Base-by-base conservation (phyloP, 176 grass and related monocot genomes). In the Oryza nivara region DNA sequence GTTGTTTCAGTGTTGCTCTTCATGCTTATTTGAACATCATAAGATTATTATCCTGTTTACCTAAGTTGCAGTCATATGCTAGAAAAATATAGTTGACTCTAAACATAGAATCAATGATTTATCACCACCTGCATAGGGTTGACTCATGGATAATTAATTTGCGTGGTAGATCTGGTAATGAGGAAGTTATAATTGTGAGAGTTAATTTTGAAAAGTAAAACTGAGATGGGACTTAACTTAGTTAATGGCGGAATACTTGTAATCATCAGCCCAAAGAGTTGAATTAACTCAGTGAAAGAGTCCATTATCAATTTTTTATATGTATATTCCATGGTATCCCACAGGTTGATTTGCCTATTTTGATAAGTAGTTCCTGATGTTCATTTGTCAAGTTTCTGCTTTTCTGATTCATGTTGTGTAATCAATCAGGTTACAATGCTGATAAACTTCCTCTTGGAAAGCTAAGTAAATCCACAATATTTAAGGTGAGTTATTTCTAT, bases 361-460 rank as follows among this genome's bases (percentile, higher is more conserved):
- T 82, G 35, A 74, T 35, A 84, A 66, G 11, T 79, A 19, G 41
- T 71, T 76, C 28, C 6, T 89, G 8, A 76, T 74, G 52, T 68
- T 48, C 61, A 80, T 47, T 74, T 28, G 68, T 77, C 38, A 22
- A 72, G 41, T 13, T 70, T 83, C 78, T 82, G 19, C 74, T 80
- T 25, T 74, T 70, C 77, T 90, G 80, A 91, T 80, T 85, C n/a
- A 35, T 83, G 10, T 83, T 69, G 23, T 41, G 35, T 82, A 83
- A 76, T 43, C 52, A 78, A 81, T 19, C 85, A 98, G 96, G 96
- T 56, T 98, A 95, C 80, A 95, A 98, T 87, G 93, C 96, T 74
- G 96, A 98, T 58, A 98, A 95, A 84, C 84, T 98, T 76, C 96
- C 96, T 70, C 92, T 98, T 80, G 96, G 96, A 77, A 98, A 93